These are phyloP conservation scores for Insectozyma bohioensis DNA, from an alignment of 1,139 yeast genomes.

Conservation along the genomic window DNA sequence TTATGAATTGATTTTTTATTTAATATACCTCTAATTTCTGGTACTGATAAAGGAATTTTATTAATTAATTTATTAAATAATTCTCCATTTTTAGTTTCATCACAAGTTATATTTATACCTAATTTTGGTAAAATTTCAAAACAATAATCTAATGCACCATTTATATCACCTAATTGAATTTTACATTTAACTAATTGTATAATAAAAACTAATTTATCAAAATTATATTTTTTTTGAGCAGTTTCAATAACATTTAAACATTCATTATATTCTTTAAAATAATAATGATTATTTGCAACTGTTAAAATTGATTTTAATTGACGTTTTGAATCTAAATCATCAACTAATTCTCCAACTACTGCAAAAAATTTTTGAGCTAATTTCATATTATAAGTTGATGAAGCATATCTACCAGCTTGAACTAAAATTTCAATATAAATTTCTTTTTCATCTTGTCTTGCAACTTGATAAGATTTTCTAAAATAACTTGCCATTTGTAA, in stretches of 20 bases:
- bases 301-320: slow-evolving; percentile 30
- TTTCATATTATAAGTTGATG: slow-evolving; percentile 32
- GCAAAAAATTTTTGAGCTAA: slow-evolving; percentile 32
- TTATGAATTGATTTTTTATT: slow-evolving; percentile 25
- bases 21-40: slow-evolving; percentile 40
- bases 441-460: slow-evolving; percentile 24
- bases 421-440: slow-evolving; percentile 32
- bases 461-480: slow-evolving; percentile 26
- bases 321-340: slow-evolving; percentile 17
- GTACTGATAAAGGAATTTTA: slow-evolving; percentile 41
- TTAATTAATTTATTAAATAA: slow-evolving; percentile 24
- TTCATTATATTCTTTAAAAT: slow-evolving; percentile 26
- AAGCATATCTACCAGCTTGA: slow-evolving; percentile 38
- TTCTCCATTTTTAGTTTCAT: slow-evolving; percentile 17
- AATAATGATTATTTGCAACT: slow-evolving; percentile 32
- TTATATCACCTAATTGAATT: slow-evolving; percentile 29
- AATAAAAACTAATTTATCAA: slow-evolving; percentile 33
- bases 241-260: slow-evolving; percentile 29
- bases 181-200: slow-evolving; percentile 42
- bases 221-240: slow-evolving; percentile 22
- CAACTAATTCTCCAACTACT: slow-evolving; percentile 27
- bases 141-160: slow-evolving; percentile 39
- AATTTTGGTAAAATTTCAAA: slow-evolving; percentile 30
- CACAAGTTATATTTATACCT: slow-evolving; percentile 26
- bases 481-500: slow-evolving; percentile 38